A percentile compares a stretch with the other conserved stretches of the same genome.
These are phyloP conservation scores for Glycine tomentella DNA, from an alignment of 306 rosid genomes.

Conservation along the genomic window DNA sequence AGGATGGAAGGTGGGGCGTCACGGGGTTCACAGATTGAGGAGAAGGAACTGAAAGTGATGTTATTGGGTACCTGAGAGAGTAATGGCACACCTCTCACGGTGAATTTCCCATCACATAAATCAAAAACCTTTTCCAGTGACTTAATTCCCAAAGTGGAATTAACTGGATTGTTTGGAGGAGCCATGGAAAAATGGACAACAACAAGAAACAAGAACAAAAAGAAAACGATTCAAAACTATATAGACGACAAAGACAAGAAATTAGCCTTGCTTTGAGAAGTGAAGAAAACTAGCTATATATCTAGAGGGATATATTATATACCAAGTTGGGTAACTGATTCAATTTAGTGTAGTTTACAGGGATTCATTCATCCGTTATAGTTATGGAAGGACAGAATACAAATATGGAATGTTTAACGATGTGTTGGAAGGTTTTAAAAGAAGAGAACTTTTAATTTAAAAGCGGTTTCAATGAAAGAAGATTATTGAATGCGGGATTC, in stretches of 20 bases:
- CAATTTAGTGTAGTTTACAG: too few species aligned
- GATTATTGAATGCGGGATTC: too few species aligned
- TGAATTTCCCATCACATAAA: conserved; percentile 61
- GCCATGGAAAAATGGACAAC: conserved; percentile 63
- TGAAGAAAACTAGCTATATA: background rate
- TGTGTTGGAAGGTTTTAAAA: too few species aligned
- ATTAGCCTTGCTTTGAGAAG: conserved; percentile 21
- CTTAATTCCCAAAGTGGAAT: conserved; percentile 13
- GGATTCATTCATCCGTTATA: too few species aligned
- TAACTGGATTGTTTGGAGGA: conserved; percentile 60
- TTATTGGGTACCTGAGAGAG: conserved; percentile 71
- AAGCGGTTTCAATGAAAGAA: too few species aligned
- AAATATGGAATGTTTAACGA: too few species aligned
- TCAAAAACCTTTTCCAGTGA: conserved; percentile 50
- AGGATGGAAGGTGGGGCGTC: conserved; percentile 68
- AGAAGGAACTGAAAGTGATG: conserved; percentile 67
- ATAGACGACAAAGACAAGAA: background rate
- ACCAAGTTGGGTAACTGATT: too few species aligned
- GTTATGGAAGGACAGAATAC: too few species aligned
- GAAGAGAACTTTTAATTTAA: too few species aligned
- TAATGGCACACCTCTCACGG: conserved; percentile 61
- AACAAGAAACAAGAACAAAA: background rate
- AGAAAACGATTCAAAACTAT: too few species aligned
- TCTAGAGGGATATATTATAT: too few species aligned
- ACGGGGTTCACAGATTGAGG: conserved; percentile 52